These are phyloP conservation scores for Vitis rotundifolia DNA, from an alignment of 164 flowering plant species.

Conservation along the genomic window DNA sequence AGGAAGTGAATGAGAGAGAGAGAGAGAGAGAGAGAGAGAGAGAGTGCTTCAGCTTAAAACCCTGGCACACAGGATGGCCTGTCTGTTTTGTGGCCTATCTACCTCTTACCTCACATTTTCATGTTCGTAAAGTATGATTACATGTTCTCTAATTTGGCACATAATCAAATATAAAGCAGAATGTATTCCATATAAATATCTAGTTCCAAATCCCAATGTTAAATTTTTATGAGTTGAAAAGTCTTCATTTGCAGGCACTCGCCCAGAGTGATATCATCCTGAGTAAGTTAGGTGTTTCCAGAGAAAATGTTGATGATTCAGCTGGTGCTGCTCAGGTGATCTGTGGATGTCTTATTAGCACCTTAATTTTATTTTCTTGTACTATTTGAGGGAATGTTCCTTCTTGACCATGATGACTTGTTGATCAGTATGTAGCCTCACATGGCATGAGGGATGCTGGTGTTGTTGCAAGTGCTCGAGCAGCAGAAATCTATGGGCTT, in stretches of 20 bases:
- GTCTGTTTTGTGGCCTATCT: not conserved
- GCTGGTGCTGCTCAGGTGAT: conserved; percentile 52
- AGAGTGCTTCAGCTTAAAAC: not conserved
- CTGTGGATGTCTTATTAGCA: not conserved
- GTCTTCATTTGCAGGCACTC: conserved; percentile 43
- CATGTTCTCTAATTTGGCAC: not conserved
- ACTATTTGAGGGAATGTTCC: not conserved
- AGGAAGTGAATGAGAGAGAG: not conserved
- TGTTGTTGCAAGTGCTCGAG: conserved; percentile 63
- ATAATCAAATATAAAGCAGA: not conserved
- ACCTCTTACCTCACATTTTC: not conserved
- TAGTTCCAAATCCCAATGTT: not conserved
- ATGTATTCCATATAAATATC: not conserved
- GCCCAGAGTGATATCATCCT: conserved; percentile 28
- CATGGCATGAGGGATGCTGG: conserved; percentile 50
- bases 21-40: too few relatives aligned
- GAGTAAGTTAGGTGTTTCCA: conserved; percentile 25
- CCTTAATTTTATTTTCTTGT: not conserved
- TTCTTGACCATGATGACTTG: conserved; percentile 2
- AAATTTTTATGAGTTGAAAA: not conserved
- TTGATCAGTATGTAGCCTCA: conserved; percentile 46
- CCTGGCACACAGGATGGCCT: not conserved
- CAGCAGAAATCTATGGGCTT: conserved; percentile 69
- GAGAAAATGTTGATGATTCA: conserved; percentile 30
- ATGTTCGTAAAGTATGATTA: not conserved